Conservation (phyloP, 257 asterid species). For the Rehmannia glutinosa region DNA sequence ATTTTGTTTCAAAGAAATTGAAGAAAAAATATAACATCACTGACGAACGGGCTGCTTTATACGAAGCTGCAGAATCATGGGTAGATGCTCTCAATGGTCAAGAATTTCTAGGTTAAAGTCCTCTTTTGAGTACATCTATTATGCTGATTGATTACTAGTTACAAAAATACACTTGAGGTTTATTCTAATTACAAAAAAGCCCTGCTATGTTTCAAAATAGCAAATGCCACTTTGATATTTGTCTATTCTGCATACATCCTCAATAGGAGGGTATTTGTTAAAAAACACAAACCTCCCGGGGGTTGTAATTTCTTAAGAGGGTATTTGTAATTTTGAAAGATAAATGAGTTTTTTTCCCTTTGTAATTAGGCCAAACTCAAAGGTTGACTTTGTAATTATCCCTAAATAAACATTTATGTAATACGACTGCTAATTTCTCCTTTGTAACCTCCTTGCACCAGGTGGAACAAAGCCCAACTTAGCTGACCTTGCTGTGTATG, state of each 20-base stretch:
- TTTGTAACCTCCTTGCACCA: slow-evolving; percentile 17
- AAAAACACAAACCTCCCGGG: too few relatives aligned
- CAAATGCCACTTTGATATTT: too few relatives aligned
- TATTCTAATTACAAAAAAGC: too few relatives aligned
- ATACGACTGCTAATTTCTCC: slow-evolving; percentile 8
- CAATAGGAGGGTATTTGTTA: too few relatives aligned
- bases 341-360: too few relatives aligned
- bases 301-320: too few relatives aligned
- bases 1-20: slow-evolving; percentile 70
- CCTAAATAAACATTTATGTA: not conserved
- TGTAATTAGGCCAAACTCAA: too few relatives aligned
- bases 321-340: too few relatives aligned
- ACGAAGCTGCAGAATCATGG: slow-evolving; percentile 94
- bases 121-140: not conserved
- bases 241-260: too few relatives aligned
- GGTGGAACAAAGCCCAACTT: slow-evolving; percentile 83
- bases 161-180: too few relatives aligned
- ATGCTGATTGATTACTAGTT: not conserved
- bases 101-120: slow-evolving; percentile 69
- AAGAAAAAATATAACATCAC: slow-evolving; percentile 79
- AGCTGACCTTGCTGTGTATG: slow-evolving; percentile 86
- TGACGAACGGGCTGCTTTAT: slow-evolving; percentile 76
- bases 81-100: slow-evolving; percentile 75
- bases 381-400: too few relatives aligned
- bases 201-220: too few relatives aligned